These are phyloP conservation scores for Skeletonema potamos DNA, from an alignment of 108 stramenopile genomes.

Conservation along the genomic window DNA sequence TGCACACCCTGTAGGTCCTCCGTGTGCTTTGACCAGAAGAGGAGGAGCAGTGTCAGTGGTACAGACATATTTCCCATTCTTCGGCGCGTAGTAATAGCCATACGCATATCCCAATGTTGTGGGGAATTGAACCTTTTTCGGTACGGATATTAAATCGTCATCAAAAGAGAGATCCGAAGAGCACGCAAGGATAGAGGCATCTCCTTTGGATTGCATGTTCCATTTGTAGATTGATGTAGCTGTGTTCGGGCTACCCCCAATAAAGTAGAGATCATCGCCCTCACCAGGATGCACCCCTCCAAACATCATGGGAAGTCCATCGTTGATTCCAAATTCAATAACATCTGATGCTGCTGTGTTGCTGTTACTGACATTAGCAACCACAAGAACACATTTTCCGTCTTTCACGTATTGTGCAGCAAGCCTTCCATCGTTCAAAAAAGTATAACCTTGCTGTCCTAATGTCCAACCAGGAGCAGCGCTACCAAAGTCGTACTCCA, in stretches of 20 bases:
- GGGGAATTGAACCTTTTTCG: constrained; percentile 64
- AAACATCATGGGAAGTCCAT: constrained; percentile 64
- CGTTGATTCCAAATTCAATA: constrained; percentile 30
- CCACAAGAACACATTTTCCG: constrained; percentile 48
- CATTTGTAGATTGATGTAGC: constrained; percentile 62
- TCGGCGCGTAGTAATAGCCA: constrained; percentile 76
- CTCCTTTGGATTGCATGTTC: constrained; percentile 32
- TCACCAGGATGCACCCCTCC: constrained; percentile 39
- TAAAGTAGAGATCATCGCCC: constrained; percentile 55
- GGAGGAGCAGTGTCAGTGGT: constrained; percentile 56
- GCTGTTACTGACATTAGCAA: constrained; percentile 38
- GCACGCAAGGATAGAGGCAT: constrained; percentile 45
- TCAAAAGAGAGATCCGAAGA: constrained; percentile 50
- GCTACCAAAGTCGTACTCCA: constrained; percentile 65
- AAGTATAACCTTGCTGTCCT: constrained; percentile 59
- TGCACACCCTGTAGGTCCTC: constrained; percentile 78
- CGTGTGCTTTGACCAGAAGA: constrained; percentile 82
- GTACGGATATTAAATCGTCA: constrained; percentile 54
- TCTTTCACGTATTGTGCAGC: constrained; percentile 54
- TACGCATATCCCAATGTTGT: constrained; percentile 57
- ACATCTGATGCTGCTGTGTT: constrained; percentile 21
- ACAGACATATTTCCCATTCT: constrained; percentile 46
- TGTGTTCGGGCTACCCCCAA: constrained; percentile 60
- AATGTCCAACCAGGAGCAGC: constrained; percentile 66
- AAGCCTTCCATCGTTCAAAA: constrained; percentile 61